Percentiles rank a stretch among this genome's conserved stretches.
These are phyloP conservation scores for Calonectria pteridis DNA, from an alignment of 2,329 filamentous ascomycete species.

Conservation along the genomic window DNA sequence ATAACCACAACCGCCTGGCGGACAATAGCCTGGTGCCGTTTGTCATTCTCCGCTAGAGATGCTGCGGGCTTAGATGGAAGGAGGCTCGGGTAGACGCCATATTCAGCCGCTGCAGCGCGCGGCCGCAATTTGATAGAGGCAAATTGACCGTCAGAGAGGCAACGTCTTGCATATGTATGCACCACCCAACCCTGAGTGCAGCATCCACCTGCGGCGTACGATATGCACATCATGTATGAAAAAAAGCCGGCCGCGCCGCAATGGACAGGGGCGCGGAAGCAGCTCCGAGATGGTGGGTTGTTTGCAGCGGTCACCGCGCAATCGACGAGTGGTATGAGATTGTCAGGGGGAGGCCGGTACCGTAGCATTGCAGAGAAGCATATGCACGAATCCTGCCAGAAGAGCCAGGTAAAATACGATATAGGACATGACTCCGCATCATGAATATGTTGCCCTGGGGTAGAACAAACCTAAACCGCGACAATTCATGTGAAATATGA, in stretches of 20 bases:
- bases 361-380: constrained; percentile 15
- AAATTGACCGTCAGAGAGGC: constrained; percentile 10
- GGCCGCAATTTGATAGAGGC: constrained; percentile 11
- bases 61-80: background rate
- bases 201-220: constrained; percentile 4
- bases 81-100: constrained; percentile 14
- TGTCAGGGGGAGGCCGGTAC: constrained; percentile 1
- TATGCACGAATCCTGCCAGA: constrained; percentile 4
- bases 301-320: background rate
- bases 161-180: background rate
- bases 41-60: background rate
- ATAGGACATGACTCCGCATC: background rate
- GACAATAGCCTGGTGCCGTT: background rate
- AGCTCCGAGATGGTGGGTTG: constrained; percentile 9
- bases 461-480: background rate
- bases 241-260: constrained; percentile 13
- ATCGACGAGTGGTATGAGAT: constrained; percentile 4
- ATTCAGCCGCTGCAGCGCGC: constrained; percentile 5
- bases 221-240: constrained; percentile 7
- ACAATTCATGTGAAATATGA: background rate
- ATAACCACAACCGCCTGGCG: background rate
- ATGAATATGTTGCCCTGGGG: background rate
- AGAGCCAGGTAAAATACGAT: background rate
- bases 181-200: background rate
- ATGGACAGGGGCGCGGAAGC: constrained; percentile 1